A percentile compares a stretch with the other conserved stretches of the same genome.
phyloP scores from a whole-genome alignment of 2,329 filamentous ascomycete genomes.

The Pseudogymnoascus verrucosus region DNA sequence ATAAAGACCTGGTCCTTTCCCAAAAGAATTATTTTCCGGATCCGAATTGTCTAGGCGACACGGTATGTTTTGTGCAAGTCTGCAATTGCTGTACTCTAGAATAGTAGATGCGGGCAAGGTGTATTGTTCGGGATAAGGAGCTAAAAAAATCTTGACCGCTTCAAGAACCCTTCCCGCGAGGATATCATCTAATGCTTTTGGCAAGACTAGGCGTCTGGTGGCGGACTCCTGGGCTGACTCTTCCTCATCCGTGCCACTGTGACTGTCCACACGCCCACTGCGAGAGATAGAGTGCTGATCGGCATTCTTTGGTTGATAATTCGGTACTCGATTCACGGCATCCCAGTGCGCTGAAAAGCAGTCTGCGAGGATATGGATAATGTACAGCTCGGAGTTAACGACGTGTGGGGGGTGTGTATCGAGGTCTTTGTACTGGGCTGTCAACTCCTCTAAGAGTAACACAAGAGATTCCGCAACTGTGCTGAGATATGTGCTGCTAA shows the following conservation, averaged over 20 bases:
- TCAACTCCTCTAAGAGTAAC: constrained; percentile 49
- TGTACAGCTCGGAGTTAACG: constrained; percentile 55
- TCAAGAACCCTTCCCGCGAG: constrained; percentile 50
- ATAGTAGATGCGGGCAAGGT: constrained; percentile 49
- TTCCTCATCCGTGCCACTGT: neutral
- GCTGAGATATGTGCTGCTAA: constrained; percentile 47
- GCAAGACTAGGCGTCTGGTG: constrained; percentile 15
- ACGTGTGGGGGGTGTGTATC: constrained; percentile 50
- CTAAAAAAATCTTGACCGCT: constrained; percentile 46
- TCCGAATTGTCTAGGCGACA: constrained; percentile 26
- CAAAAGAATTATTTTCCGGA: constrained; percentile 28
- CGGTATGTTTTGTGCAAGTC: neutral
- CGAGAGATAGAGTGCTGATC: constrained; percentile 11
- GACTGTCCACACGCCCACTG: neutral
- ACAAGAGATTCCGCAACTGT: constrained; percentile 50
- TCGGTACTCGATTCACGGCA: constrained; percentile 29
- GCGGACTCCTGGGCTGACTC: neutral
- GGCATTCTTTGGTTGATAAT: constrained; percentile 12
- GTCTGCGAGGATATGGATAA: constrained; percentile 55
- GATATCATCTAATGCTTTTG: constrained; percentile 36
- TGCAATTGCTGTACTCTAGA: constrained; percentile 39
- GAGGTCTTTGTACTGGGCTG: constrained; percentile 44
- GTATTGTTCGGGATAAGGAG: constrained; percentile 50
- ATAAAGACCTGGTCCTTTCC: constrained; percentile 30
- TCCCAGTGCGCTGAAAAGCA: constrained; percentile 57